Conservation (phyloP, 129 eudicot genomes). For the Solidago caesia region DNA sequence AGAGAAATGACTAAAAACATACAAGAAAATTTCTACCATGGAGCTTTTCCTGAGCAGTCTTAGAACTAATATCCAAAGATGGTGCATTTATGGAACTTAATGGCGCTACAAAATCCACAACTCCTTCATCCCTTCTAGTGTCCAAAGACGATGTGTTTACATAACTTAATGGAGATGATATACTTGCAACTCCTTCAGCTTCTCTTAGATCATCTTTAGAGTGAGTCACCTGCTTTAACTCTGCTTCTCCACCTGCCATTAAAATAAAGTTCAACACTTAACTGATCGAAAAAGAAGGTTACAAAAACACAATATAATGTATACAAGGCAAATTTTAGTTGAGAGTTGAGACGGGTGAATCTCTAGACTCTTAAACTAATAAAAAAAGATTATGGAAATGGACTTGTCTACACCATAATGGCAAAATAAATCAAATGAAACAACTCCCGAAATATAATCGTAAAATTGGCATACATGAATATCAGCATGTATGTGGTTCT, state of each 20-base stretch:
- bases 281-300: constrained; percentile 2
- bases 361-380: background rate
- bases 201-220: constrained; percentile 26
- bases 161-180: constrained; percentile 24
- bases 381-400: background rate
- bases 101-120: constrained; percentile 25
- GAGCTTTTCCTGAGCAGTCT: constrained; percentile 26
- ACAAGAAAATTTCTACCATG: constrained; percentile 34
- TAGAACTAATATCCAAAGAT: constrained; percentile 13
- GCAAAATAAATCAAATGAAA: background rate
- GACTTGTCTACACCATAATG: background rate
- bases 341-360: background rate
- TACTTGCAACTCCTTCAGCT: constrained; percentile 15
- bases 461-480: background rate
- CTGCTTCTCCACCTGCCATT: constrained; percentile 34
- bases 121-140: constrained; percentile 8
- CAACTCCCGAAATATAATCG: background rate
- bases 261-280: constrained; percentile 16
- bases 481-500: background rate
- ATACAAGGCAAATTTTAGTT: background rate
- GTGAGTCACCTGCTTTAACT: constrained; percentile 21
- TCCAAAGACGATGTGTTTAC: constrained; percentile 25
- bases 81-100: constrained; percentile 27
- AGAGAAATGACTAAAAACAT: constrained; percentile 16
- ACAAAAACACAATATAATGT: constrained; percentile 2